Base-by-base conservation (phyloP, 208 protist species). In the Crithidia fasciculata region DNA sequence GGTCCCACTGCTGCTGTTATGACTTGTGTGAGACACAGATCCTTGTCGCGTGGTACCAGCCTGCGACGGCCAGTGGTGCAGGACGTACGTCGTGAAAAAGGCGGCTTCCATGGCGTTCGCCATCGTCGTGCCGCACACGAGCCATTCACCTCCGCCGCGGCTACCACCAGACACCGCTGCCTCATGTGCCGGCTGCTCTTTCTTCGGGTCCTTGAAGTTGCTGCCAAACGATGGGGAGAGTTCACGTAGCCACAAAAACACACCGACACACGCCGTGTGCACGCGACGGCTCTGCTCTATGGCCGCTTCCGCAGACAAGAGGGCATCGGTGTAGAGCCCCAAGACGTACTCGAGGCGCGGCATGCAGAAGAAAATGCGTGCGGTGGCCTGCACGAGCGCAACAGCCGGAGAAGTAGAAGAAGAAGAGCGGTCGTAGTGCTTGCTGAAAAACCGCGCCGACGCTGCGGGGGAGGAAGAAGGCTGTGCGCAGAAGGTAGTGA, bases 11-110 rank as follows among this genome's bases (percentile, higher is more conserved):
- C 10, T 58, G 36, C 2, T 58, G 36, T 13, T 18, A n/a, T n/a
- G n/a, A n/a, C n/a, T n/a, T n/a, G n/a, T n/a, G n/a, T n/a, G n/a
- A n/a, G n/a, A n/a, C n/a, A n/a, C n/a, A n/a, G n/a, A n/a, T n/a
- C n/a, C n/a, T n/a, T n/a, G 36, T 12, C 40, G 65, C 40, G 18
- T 18, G 7, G 50, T 2, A 3, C 16, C 4, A 0, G 49, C 2
- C 3, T 49, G 40, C 18, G 65, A 18, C 3, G 55, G 41, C 62
- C 72, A 81, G 63, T 80, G 69, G 36, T 76, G 47, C 8, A 74
- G 60, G 15, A 78, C 77, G 52, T 83, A 74, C 13, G 78, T 81
- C 3, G 91, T 63, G 56, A 93, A 95, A 71, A 92, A 95, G 19
- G 72, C 71, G 1, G 87, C 83, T 47, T 95, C 91, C 6, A 88